Percentiles rank a stretch among this genome's conserved stretches.
These are phyloP conservation scores for Gaeumannomyces tritici DNA, from an alignment of 2,329 filamentous ascomycete genomes.

Conservation along the genomic window DNA sequence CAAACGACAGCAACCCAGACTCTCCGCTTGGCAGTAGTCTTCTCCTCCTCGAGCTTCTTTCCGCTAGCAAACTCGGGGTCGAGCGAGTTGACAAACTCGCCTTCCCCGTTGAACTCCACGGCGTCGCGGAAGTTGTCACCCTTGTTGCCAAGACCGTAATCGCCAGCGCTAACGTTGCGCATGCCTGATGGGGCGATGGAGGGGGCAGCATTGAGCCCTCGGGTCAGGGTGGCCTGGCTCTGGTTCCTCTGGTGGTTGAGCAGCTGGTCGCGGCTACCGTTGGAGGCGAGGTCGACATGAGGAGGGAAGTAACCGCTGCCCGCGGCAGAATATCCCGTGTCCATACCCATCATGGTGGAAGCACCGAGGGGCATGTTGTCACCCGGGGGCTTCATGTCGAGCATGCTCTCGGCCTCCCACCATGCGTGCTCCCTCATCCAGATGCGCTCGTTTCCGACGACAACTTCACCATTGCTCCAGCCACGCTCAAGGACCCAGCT, in stretches of 20 bases:
- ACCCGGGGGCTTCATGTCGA: conserved; percentile 71
- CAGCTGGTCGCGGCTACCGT: conserved; percentile 65
- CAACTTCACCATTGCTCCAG: conserved; percentile 96
- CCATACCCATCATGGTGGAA: conserved; percentile 41
- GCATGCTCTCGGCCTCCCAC: conserved; percentile 97
- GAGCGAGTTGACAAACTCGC: conserved; percentile 53
- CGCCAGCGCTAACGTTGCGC: conserved; percentile 54
- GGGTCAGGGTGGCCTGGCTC: conserved; percentile 40
- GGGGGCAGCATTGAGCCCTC: conserved; percentile 34
- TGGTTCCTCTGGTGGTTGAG: conserved; percentile 45
- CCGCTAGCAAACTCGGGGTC: conserved; percentile 72
- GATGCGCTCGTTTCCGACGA: conserved; percentile 80
- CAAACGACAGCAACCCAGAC: conserved; percentile 77
- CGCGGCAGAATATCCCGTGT: conserved; percentile 61
- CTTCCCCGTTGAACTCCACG: conserved; percentile 63
- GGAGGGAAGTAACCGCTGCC: conserved; percentile 63
- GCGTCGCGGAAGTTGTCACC: conserved; percentile 70
- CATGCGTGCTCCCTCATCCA: conserved; percentile 93
- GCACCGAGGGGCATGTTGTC: conserved; percentile 3
- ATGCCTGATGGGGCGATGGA: conserved; percentile 51
- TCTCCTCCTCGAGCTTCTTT: conserved; percentile 65
- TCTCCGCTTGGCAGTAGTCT: conserved; percentile 54
- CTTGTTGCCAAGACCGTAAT: conserved; percentile 82
- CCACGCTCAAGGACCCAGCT: conserved; percentile 90
- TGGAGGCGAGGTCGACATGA: conserved; percentile 48